A percentile compares a stretch with the other conserved stretches of the same genome.
These are phyloP conservation scores for Penicillium sp. DNA, from an alignment of 2,329 filamentous ascomycete genomes.

Conservation along the genomic window DNA sequence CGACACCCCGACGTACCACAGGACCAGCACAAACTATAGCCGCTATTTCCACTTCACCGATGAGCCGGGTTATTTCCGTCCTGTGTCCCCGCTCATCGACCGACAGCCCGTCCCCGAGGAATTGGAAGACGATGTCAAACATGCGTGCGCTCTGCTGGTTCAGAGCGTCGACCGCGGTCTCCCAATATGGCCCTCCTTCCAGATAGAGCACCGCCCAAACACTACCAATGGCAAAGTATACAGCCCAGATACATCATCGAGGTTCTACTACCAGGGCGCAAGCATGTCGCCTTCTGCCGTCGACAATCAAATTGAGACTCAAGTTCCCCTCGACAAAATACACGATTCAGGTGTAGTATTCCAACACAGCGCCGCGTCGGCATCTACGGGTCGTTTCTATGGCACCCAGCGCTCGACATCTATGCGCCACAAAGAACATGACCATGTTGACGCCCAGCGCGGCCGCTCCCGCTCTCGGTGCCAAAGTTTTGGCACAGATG, in stretches of 20 bases:
- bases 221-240: constrained; percentile 1
- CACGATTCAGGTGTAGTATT: constrained; percentile 19
- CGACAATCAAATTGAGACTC: neutral
- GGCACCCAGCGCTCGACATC: constrained; percentile 11
- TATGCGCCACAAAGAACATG: constrained; percentile 7
- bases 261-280: constrained; percentile 4
- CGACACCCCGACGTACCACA: neutral
- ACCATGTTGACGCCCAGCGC: neutral
- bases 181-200: constrained; percentile 17
- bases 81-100: constrained; percentile 36
- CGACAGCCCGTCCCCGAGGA: constrained; percentile 37
- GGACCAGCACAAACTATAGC: constrained; percentile 17
- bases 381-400: constrained; percentile 19
- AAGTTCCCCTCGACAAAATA: constrained; percentile 1
- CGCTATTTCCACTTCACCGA: constrained; percentile 40
- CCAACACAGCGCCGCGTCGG: constrained; percentile 1
- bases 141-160: constrained; percentile 38
- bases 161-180: constrained; percentile 33
- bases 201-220: neutral
- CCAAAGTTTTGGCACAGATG: constrained; percentile 15
- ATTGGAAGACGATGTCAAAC: constrained; percentile 38
- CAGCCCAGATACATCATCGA: neutral
- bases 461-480: constrained; percentile 11
- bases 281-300: constrained; percentile 11
- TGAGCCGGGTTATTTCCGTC: constrained; percentile 34